Evolutionary conservation across 1,284 basidiomycete species (phyloP).

Genomic region (Pterulicium gracile): DNA sequence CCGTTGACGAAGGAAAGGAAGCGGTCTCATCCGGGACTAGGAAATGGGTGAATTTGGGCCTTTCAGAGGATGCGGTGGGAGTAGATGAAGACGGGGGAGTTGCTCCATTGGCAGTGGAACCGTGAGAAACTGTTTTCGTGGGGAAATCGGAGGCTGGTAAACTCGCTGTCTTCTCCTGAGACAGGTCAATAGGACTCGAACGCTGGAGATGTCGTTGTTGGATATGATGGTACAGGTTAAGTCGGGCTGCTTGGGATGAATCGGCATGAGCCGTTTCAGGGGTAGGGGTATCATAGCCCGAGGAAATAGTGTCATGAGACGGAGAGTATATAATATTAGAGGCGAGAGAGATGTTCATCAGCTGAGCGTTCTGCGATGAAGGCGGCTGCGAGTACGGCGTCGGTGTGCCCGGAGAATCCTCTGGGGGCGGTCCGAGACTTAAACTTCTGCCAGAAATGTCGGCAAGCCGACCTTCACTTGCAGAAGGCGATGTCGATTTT

Average conservation of each 20-base stretch:
- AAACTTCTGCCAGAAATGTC: conserved; percentile 14
- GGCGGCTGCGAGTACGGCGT: neutral
- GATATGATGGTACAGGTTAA: neutral
- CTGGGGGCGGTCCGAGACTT: neutral
- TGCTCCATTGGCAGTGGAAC: neutral
- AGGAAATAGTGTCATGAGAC: neutral
- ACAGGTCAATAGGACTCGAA: neutral
- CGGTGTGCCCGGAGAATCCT: neutral
- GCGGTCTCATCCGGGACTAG: conserved; percentile 2
- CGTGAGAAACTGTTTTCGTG: neutral
- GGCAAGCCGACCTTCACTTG: conserved; percentile 23
- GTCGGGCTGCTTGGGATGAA: neutral
- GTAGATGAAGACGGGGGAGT: neutral
- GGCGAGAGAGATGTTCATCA: neutral
- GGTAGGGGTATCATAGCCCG: neutral
- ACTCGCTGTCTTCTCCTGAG: too few relatives aligned
- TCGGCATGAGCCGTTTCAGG: neutral
- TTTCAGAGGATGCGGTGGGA: neutral
- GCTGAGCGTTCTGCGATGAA: neutral
- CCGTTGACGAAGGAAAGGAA: neutral
- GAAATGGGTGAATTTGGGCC: neutral
- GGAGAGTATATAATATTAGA: too few relatives aligned
- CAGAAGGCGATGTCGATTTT: too few relatives aligned
- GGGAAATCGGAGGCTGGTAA: neutral
- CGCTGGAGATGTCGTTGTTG: neutral